These are phyloP conservation scores for Hypoxylon perforatum DNA, from an alignment of 495 filamentous ascomycete species.

Conservation along the genomic window DNA sequence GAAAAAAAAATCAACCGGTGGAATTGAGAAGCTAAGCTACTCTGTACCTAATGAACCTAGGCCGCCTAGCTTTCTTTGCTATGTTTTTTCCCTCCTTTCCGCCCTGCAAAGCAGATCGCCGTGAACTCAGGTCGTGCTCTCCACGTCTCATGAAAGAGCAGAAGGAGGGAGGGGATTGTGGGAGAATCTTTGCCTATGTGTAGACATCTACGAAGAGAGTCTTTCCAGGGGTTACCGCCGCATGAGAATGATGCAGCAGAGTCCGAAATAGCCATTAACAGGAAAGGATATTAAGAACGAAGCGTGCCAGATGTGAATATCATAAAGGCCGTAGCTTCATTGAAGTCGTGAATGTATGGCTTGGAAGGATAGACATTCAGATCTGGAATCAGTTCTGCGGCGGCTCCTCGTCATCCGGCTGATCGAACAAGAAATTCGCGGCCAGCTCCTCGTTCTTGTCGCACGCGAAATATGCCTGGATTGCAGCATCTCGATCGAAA, in stretches of 20 bases:
- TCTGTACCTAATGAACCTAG: slow-evolving; percentile 6
- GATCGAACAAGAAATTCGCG: slow-evolving; percentile 97
- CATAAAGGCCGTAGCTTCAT: slow-evolving; percentile 16
- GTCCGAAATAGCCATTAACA: slow-evolving; percentile 32
- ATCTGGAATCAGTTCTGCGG: slow-evolving; percentile 45
- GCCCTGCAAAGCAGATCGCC: slow-evolving; percentile 4
- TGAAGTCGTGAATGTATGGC: slow-evolving; percentile 17
- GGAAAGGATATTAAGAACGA: slow-evolving; percentile 21
- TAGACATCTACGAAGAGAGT: neutral
- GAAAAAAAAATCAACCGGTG: slow-evolving; percentile 30
- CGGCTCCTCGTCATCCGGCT: slow-evolving; percentile 85
- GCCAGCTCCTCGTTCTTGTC: slow-evolving; percentile 99
- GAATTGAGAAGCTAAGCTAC: slow-evolving; percentile 36
- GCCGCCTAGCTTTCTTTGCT: slow-evolving; percentile 21
- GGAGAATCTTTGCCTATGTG: slow-evolving; percentile 1
- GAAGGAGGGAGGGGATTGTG: slow-evolving; percentile 3
- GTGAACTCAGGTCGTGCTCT: slow-evolving; percentile 15
- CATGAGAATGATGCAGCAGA: slow-evolving; percentile 8
- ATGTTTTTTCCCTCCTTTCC: slow-evolving; percentile 3
- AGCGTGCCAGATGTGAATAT: slow-evolving; percentile 31
- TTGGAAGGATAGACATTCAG: slow-evolving; percentile 11
- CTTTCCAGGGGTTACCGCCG: neutral
- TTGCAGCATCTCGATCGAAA: slow-evolving; percentile 91
- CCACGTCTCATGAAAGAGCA: slow-evolving; percentile 2
- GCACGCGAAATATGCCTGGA: slow-evolving; percentile 98